Percentiles rank a stretch among this genome's conserved stretches.
Conservation (phyloP, 257 asterid species). For the Solanum stenotomum region DNA sequence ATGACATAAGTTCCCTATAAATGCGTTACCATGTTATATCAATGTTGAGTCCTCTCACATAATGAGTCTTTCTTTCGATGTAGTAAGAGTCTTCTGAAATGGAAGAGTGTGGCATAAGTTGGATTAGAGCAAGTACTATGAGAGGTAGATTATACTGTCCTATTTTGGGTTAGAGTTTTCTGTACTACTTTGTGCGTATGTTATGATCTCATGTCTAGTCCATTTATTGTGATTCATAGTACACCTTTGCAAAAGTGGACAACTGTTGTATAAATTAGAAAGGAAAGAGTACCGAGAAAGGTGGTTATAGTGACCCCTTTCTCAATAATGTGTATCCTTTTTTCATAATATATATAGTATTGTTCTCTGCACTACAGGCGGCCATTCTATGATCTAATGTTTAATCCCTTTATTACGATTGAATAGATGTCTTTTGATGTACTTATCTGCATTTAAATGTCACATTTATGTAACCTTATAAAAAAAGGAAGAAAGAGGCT, state of each 20-base stretch:
- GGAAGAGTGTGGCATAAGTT: not conserved
- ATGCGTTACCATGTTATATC: not conserved
- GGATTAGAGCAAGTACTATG: not conserved
- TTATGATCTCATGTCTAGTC: not conserved
- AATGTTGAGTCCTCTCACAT: not conserved
- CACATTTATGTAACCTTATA: not conserved
- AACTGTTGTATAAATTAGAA: not conserved
- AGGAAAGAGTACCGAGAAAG: not conserved
- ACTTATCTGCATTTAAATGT: not conserved
- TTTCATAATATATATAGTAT: not conserved
- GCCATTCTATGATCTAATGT: not conserved
- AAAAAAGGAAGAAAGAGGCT: not conserved
- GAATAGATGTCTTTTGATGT: not conserved
- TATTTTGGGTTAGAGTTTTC: not conserved
- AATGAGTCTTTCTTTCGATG: not conserved
- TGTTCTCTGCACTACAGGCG: not conserved
- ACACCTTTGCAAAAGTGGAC: not conserved
- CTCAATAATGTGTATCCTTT: not conserved
- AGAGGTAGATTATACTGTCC: not conserved
- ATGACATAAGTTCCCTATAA: not conserved
- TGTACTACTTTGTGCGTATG: not conserved
- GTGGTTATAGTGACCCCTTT: not conserved
- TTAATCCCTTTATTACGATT: not conserved
- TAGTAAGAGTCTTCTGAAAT: not conserved
- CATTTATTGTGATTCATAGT: not conserved